Percentiles rank a stretch among this genome's conserved stretches.
These are phyloP conservation scores for Castanea mollissima DNA, from an alignment of 306 rosid genomes.

Conservation along the genomic window DNA sequence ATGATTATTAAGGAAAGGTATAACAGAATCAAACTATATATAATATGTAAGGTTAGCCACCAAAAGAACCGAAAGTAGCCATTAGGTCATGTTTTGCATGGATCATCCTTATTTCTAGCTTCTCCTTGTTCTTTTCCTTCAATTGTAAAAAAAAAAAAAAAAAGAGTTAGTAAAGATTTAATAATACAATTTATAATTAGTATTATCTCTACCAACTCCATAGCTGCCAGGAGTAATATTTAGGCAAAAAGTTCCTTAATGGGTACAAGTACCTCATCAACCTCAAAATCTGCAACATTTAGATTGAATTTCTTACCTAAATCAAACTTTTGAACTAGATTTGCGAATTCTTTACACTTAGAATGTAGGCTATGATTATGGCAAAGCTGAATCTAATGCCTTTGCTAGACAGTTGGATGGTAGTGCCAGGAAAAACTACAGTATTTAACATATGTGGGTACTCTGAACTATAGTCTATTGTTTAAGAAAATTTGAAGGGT, in stretches of 20 bases:
- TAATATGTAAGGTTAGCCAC: neutral
- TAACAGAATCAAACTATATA: no score
- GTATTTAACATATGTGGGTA: no score
- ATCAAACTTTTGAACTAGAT: no score
- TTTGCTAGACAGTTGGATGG: no score
- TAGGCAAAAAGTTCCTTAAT: neutral
- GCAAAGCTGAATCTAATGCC: no score
- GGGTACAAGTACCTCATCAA: neutral
- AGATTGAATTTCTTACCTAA: neutral
- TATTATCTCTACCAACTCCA: neutral
- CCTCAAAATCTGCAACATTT: neutral
- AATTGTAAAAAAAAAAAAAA: no score
- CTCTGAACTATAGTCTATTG: no score
- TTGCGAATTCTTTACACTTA: no score
- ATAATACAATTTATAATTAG: neutral
- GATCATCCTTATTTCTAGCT: neutral
- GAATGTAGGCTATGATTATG: neutral
- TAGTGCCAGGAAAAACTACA: no score
- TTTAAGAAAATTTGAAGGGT: no score
- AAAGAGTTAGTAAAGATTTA: neutral
- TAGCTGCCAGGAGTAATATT: neutral
- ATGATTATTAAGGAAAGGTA: neutral
- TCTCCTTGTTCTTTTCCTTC: neutral
- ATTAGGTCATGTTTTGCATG: neutral
- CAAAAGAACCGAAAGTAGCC: neutral